Evolutionary conservation across 2,329 filamentous ascomycete genomes (phyloP), one percentile per base, ranked within the genome.

Genomic region (Claviceps maximensis): DNA sequence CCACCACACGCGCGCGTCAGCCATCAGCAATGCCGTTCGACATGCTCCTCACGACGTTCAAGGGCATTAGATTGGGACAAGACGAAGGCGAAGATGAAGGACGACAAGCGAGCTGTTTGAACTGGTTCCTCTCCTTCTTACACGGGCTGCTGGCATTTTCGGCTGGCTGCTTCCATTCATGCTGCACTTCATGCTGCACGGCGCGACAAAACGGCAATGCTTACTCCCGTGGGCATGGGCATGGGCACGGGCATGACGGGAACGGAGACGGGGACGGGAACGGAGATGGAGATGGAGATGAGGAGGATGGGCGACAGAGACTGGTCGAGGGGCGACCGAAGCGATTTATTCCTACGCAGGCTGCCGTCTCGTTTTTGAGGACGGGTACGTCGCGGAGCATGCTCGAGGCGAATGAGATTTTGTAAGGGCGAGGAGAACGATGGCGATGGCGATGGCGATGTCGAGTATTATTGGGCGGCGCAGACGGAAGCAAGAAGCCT

Each of bases 381-480:
- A 74, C 70, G 7, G 65, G 71, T 3, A 72, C 73, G 5, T 60
- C 72, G 15, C 60, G 62, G 44, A 59, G 61, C n/a, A 73, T 73
- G 59, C 66, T 59, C 44, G 63, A 62, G 54, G 64, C 64, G 23
- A 71, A 69, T 51, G 58, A 66, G n/a, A 59, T 67, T 10, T 49
- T 67, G 10, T 67, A n/a, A 55, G 4, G n/a, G 9, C n/a, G 33
- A 23, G 21, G 5, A 17, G 27, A 29, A 25, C 3, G 12, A 23
- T 13, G 7, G 4, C 3, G 17, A 17, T 15, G 13, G 13, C 4
- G 33, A 17, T 7, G 4, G 17, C n/a, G n/a, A n/a, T n/a, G n/a
- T n/a, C n/a, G n/a, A n/a, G n/a, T n/a, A n/a, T 31, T 9, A 9
- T 31, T 31, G 29, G 4, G 5, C 29, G 9, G 31, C 31, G 31